phyloP scores from a whole-genome alignment of 2,329 filamentous ascomycete species.

The Aplosporella prunicola region DNA sequence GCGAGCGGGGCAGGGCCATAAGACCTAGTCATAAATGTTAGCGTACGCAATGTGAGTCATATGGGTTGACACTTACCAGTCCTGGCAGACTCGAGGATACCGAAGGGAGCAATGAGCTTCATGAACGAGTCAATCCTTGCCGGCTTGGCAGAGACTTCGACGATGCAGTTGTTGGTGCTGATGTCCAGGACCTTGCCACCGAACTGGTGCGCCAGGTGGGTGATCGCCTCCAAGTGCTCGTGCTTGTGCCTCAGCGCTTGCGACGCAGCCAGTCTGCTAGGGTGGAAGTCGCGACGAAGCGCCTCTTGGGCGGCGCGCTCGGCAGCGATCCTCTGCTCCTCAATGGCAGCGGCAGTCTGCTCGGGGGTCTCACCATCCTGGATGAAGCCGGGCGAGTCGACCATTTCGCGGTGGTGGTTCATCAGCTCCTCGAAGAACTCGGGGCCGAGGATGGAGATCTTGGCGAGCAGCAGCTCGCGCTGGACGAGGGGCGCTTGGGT shows the following conservation, averaged over 20 bases:
- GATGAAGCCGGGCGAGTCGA: constrained; percentile 36
- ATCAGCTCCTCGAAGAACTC: constrained; percentile 98
- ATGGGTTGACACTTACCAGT: constrained; percentile 48
- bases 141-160: constrained; percentile 91
- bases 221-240: constrained; percentile 92
- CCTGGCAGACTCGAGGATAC: constrained; percentile 89
- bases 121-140: constrained; percentile 93
- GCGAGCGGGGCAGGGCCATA: constrained; percentile 92
- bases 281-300: constrained; percentile 67
- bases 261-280: constrained; percentile 72
- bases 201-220: constrained; percentile 94
- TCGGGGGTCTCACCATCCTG: constrained; percentile 16
- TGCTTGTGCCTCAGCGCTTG: constrained; percentile 94
- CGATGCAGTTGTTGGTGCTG: constrained; percentile 96
- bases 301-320: constrained; percentile 31
- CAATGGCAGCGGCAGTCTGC: constrained; percentile 15
- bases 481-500: constrained; percentile 87
- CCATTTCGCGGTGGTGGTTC: constrained; percentile 90
- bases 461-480: constrained; percentile 87
- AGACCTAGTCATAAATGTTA: constrained; percentile 46
- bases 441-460: constrained; percentile 91
- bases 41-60: constrained; percentile 3
- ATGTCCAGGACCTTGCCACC: constrained; percentile 97
- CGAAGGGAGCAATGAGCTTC: constrained; percentile 88
- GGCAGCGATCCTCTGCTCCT: constrained; percentile 22